phyloP scores from a whole-genome alignment of 2,329 filamentous ascomycete species.

The Talaromyces sp. region DNA sequence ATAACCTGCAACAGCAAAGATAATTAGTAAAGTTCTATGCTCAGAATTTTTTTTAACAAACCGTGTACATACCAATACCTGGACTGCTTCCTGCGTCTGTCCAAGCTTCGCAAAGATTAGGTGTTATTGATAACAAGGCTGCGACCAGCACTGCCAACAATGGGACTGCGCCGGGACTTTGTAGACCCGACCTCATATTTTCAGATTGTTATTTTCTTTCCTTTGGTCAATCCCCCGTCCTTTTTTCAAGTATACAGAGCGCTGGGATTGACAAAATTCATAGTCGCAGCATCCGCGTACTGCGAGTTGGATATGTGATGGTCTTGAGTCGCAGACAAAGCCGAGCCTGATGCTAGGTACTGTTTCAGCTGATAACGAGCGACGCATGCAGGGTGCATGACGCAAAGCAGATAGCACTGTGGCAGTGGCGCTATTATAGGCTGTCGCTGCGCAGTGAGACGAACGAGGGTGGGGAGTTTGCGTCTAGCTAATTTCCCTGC shows the following conservation, averaged over 20 bases:
- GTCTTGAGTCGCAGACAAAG: background rate
- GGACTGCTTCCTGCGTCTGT: background rate
- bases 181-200: slow-evolving; percentile 12
- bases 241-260: background rate
- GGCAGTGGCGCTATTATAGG: background rate
- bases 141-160: slow-evolving; percentile 11
- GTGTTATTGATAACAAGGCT: slow-evolving; percentile 11
- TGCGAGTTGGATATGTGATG: background rate
- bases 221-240: no score
- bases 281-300: background rate
- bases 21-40: background rate
- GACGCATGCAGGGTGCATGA: slow-evolving; percentile 1
- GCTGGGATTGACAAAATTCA: background rate
- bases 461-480: background rate
- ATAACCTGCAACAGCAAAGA: background rate
- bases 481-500: background rate
- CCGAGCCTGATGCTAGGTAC: background rate
- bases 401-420: background rate
- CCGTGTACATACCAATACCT: slow-evolving; percentile 3
- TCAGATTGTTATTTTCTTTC: no score
- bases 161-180: slow-evolving; percentile 10
- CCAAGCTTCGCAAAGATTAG: slow-evolving; percentile 12
- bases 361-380: background rate
- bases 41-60: background rate
- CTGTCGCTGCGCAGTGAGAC: background rate